These are phyloP conservation scores for Bauhinia variegata DNA, from an alignment of 306 rosid genomes.

Conservation along the genomic window DNA sequence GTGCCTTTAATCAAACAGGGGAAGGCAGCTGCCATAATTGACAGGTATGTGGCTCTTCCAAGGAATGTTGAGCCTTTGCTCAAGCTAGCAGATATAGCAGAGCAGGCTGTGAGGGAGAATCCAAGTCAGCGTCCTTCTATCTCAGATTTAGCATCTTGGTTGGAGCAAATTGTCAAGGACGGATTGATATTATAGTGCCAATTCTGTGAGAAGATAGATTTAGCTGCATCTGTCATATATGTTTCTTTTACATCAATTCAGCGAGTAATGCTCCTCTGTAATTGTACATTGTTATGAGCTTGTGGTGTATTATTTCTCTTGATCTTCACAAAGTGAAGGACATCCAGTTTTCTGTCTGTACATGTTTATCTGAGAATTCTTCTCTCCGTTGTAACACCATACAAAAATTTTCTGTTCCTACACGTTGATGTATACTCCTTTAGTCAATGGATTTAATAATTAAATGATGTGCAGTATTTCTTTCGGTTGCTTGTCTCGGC, in stretches of 20 bases:
- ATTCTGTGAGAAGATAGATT: slow-evolving; percentile 19
- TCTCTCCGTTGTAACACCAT: slow-evolving; percentile 31
- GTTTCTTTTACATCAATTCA: slow-evolving; percentile 21
- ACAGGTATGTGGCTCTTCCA: slow-evolving; percentile 62
- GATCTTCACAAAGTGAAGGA: slow-evolving; percentile 48
- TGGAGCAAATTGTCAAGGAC: slow-evolving; percentile 86
- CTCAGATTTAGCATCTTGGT: slow-evolving; percentile 71
- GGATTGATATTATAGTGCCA: slow-evolving; percentile 58
- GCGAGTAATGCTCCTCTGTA: slow-evolving; percentile 39
- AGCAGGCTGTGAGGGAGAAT: slow-evolving; percentile 58
- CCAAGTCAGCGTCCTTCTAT: slow-evolving; percentile 68
- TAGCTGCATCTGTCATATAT: slow-evolving; percentile 4
- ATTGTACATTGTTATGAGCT: slow-evolving; percentile 63
- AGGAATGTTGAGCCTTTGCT: slow-evolving; percentile 89
- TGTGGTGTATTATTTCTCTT: slow-evolving; percentile 50
- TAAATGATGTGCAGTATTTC: no score
- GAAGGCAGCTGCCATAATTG: slow-evolving; percentile 73
- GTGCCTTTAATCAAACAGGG: slow-evolving; percentile 78
- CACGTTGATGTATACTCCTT: slow-evolving; percentile 23
- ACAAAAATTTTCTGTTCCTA: slow-evolving; percentile 10
- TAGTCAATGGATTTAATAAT: no score
- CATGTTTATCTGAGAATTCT: no score
- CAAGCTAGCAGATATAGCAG: slow-evolving; percentile 80
- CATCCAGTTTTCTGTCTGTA: slow-evolving; percentile 9
- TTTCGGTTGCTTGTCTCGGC: no score